Evolutionary conservation across 352 stramenopile species (phyloP).

Genomic region (Thraustotheca clavata): DNA sequence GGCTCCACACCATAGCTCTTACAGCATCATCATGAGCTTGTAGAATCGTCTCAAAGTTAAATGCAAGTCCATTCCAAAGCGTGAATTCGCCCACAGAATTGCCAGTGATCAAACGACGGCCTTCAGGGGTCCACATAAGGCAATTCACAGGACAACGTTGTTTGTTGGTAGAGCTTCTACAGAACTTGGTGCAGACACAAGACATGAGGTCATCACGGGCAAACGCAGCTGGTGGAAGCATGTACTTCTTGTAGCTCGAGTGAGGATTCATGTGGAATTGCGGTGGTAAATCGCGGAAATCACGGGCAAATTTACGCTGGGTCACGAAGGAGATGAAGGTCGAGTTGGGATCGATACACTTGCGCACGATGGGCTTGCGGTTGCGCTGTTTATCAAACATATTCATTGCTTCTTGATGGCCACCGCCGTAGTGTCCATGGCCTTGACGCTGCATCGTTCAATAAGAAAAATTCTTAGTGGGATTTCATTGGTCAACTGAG

Average conservation of each 20-base stretch:
- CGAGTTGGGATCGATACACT: slow-evolving; percentile 78
- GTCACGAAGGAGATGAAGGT: slow-evolving; percentile 79
- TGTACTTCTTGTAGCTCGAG: slow-evolving; percentile 79
- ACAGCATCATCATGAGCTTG: slow-evolving; percentile 85
- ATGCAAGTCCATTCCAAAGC: slow-evolving; percentile 96
- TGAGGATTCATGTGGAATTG: slow-evolving; percentile 33
- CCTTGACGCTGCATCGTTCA: not conserved
- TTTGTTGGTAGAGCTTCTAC: slow-evolving; percentile 85
- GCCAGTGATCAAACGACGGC: slow-evolving; percentile 91
- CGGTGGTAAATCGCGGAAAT: slow-evolving; percentile 40
- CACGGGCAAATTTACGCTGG: slow-evolving; percentile 58
- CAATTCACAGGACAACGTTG: slow-evolving; percentile 88
- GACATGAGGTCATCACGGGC: slow-evolving; percentile 58
- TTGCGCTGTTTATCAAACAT: slow-evolving; percentile 39
- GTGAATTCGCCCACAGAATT: slow-evolving; percentile 97
- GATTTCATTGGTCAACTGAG: too few species aligned
- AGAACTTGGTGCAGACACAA: slow-evolving; percentile 83
- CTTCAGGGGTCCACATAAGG: slow-evolving; percentile 94
- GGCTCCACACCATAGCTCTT: slow-evolving; percentile 85
- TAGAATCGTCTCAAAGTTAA: slow-evolving; percentile 97
- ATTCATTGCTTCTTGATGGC: not conserved
- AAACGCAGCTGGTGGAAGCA: slow-evolving; percentile 63
- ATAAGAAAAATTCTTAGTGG: too few species aligned
- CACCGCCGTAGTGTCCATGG: slow-evolving; percentile 14
- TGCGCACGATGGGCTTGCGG: slow-evolving; percentile 82